These are phyloP conservation scores for Neoboletus subvelutipes DNA, from an alignment of 768 basidiomycete genomes.

Conservation along the genomic window DNA sequence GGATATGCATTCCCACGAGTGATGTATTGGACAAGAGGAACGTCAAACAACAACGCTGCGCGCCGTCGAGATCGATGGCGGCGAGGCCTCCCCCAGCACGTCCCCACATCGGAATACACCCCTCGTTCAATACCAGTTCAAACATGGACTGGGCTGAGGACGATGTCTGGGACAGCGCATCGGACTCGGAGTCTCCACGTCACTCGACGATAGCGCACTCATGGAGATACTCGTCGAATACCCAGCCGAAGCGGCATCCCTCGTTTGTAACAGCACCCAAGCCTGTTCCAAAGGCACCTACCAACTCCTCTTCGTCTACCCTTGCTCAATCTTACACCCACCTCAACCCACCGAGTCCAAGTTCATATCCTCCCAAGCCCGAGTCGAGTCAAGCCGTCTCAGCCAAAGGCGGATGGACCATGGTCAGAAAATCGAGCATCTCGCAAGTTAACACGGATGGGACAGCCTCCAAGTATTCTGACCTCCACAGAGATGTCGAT, in stretches of 20 bases:
- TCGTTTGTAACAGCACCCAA: conserved; percentile 48
- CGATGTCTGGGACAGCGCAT: conserved; percentile 83
- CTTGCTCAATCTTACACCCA: conserved; percentile 83
- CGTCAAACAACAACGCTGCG: not conserved
- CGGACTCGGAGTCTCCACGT: conserved; percentile 71
- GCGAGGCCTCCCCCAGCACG: conserved; percentile 70
- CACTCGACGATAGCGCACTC: conserved; percentile 50
- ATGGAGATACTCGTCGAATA: conserved; percentile 37
- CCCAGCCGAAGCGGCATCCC: conserved; percentile 23
- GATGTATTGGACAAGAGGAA: not conserved
- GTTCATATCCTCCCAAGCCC: conserved; percentile 66
- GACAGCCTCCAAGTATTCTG: conserved; percentile 20
- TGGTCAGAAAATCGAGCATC: conserved; percentile 51
- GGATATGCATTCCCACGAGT: conserved; percentile 10
- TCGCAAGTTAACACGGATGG: conserved; percentile 27
- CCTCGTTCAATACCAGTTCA: conserved; percentile 44
- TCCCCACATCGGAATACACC: conserved; percentile 67
- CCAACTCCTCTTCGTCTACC: conserved; percentile 60
- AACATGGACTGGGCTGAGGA: conserved; percentile 77
- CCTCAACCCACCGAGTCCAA: conserved; percentile 67
- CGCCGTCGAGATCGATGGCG: conserved; percentile 37
- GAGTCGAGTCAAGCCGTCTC: conserved; percentile 41
- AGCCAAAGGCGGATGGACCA: conserved; percentile 72
- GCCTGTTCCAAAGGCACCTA: conserved; percentile 49
- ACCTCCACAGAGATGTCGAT: conserved; percentile 51